These are phyloP conservation scores for Groenewaldozyma tartarivorans DNA, from an alignment of 805 yeast genomes.

Conservation along the genomic window DNA sequence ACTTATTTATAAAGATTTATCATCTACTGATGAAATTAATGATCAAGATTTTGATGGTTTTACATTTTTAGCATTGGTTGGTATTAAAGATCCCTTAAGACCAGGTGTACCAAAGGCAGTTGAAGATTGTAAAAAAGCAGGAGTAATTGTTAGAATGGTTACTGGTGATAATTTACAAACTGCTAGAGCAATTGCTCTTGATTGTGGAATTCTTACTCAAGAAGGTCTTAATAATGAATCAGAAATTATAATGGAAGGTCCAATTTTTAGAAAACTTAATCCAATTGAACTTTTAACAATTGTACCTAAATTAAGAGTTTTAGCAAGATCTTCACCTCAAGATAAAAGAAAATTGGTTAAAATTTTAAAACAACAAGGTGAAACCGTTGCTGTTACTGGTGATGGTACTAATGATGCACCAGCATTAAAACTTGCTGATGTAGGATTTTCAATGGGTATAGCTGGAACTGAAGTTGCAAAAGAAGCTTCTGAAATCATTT, in stretches of 20 bases:
- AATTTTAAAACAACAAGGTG: constrained; percentile 67
- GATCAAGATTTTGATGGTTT: constrained; percentile 25
- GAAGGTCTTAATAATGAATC: constrained; percentile 33
- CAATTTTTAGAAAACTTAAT: constrained; percentile 63
- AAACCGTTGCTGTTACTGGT: constrained; percentile 97
- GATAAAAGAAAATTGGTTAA: constrained; percentile 85
- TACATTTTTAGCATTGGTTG: constrained; percentile 66
- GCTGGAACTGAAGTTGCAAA: constrained; percentile 98
- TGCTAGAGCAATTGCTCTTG: constrained; percentile 81
- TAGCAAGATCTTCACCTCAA: constrained; percentile 94
- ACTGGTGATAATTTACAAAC: constrained; percentile 94
- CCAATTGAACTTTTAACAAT: constrained; percentile 45
- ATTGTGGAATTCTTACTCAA: constrained; percentile 66
- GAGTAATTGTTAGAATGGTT: constrained; percentile 94
- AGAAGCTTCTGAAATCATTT: constrained; percentile 88
- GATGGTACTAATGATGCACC: constrained; percentile 99
- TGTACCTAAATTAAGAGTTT: constrained; percentile 69
- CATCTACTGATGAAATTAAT: constrained; percentile 19
- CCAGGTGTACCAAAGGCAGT: constrained; percentile 88
- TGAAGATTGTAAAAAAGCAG: constrained; percentile 74
- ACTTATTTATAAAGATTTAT: constrained; percentile 70
- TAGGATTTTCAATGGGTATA: constrained; percentile 98
- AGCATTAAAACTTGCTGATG: constrained; percentile 91
- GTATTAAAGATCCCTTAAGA: constrained; percentile 92
- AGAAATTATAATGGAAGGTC: constrained; percentile 85